Evolutionary conservation across 2,329 filamentous ascomycete genomes (phyloP).

Genomic region (Hypomyces rosellus): DNA sequence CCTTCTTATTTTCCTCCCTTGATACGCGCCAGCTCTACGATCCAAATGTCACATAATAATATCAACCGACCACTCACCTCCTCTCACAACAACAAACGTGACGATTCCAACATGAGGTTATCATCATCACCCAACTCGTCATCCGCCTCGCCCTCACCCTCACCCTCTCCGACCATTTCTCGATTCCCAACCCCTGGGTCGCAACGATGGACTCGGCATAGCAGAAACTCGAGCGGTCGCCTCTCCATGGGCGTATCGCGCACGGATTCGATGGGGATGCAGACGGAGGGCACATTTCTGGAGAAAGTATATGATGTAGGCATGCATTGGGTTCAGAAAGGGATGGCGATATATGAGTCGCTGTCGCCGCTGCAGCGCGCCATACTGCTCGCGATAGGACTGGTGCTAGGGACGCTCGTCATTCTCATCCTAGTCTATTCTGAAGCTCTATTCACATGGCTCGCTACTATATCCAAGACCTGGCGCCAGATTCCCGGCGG

Average conservation of each 20-base stretch:
- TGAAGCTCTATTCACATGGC: conserved; percentile 68
- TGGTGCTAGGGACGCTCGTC: conserved; percentile 45
- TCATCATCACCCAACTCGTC: conserved; percentile 3
- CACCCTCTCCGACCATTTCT: conserved; percentile 15
- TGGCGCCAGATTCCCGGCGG: conserved; percentile 72
- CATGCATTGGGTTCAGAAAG: conserved; percentile 36
- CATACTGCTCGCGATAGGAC: conserved; percentile 44
- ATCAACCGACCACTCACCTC: no score
- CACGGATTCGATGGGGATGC: conserved; percentile 4
- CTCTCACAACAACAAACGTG: no score
- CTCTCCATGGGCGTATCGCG: conserved; percentile 29
- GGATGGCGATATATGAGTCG: conserved; percentile 44
- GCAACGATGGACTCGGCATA: conserved; percentile 5
- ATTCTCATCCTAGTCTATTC: conserved; percentile 72
- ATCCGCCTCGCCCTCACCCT: conserved; percentile 5
- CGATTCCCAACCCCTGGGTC: conserved; percentile 11
- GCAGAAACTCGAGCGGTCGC: conserved; percentile 23
- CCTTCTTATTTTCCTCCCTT: no score
- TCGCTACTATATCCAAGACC: conserved; percentile 65
- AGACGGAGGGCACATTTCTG: conserved; percentile 30
- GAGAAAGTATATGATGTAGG: conserved; percentile 26
- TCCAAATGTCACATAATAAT: no score
- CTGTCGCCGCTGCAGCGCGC: conserved; percentile 58
- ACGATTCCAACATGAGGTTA: neutral
- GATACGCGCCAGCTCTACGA: no score